These are phyloP conservation scores for Gigaspora rosea DNA, from an alignment of 192 early-diverging fungal species.

Conservation along the genomic window DNA sequence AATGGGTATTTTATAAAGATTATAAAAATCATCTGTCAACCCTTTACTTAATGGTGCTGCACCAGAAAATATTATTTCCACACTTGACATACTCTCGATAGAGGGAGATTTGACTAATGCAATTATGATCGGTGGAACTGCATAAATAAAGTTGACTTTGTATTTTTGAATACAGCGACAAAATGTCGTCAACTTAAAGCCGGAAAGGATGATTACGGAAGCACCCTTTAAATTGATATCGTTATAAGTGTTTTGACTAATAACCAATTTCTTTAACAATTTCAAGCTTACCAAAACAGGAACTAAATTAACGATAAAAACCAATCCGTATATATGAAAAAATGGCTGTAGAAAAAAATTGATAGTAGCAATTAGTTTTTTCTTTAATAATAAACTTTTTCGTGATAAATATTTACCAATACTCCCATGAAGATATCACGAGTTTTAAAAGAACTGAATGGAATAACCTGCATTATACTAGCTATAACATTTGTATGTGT, in stretches of 20 bases:
- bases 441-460: slow-evolving; percentile 33
- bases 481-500: slow-evolving; percentile 83
- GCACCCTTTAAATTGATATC: slow-evolving; percentile 44
- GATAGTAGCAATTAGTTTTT: too few relatives aligned
- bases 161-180: slow-evolving; percentile 57
- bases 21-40: slow-evolving; percentile 41
- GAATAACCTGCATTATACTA: slow-evolving; percentile 62
- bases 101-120: slow-evolving; percentile 65
- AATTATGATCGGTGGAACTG: slow-evolving; percentile 72
- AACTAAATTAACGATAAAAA: slow-evolving; percentile 11
- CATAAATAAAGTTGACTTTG: slow-evolving; percentile 42
- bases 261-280: not conserved
- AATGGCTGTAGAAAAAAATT: too few relatives aligned
- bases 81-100: slow-evolving; percentile 55
- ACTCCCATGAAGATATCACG: slow-evolving; percentile 50
- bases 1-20: slow-evolving; percentile 39
- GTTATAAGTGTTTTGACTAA: slow-evolving; percentile 30
- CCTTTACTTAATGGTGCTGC: slow-evolving; percentile 64
- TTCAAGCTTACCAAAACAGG: slow-evolving; percentile 26
- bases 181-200: slow-evolving; percentile 62
- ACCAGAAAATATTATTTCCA: slow-evolving; percentile 57
- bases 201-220: slow-evolving; percentile 41
- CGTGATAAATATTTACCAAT: slow-evolving; percentile 13
- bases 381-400: too few relatives aligned
- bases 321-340: too few relatives aligned